These are phyloP conservation scores for Lagenaria siceraria DNA, from an alignment of 306 rosid species.

Conservation along the genomic window DNA sequence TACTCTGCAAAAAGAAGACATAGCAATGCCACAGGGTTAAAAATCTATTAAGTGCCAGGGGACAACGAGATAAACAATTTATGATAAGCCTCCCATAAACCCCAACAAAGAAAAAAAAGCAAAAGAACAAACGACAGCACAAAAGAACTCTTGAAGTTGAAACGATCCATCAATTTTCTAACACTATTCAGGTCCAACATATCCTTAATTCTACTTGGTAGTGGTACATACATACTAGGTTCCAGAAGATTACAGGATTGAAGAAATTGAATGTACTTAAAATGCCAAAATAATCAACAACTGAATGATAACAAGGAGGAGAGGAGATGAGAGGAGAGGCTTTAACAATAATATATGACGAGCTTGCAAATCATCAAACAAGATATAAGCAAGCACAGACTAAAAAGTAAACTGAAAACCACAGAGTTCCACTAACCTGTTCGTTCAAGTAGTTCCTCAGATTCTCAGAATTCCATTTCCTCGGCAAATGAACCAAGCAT, in stretches of 20 bases:
- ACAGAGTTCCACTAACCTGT: slow-evolving; percentile 29
- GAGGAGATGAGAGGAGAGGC: too few species aligned
- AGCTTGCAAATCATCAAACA: not conserved
- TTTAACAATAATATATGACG: too few species aligned
- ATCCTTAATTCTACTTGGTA: not conserved
- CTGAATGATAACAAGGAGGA: too few species aligned
- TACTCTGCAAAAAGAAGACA: slow-evolving; percentile 31
- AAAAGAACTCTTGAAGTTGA: not conserved
- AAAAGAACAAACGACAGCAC: not conserved
- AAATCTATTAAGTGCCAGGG: not conserved
- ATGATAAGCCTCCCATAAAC: not conserved
- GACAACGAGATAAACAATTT: not conserved
- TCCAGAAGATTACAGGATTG: not conserved
- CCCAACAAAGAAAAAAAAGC: not conserved
- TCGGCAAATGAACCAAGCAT: slow-evolving; percentile 76
- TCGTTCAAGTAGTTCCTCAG: slow-evolving; percentile 41
- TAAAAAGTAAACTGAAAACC: not conserved
- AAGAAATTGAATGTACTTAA: too few species aligned
- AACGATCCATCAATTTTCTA: not conserved
- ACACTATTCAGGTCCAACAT: not conserved
- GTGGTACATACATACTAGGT: not conserved
- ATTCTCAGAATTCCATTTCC: slow-evolving; percentile 59
- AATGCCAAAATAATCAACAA: too few species aligned
- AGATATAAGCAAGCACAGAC: not conserved
- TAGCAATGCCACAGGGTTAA: not conserved